Conservation (phyloP, 805 yeast species). For the Yamadazyma olivae region DNA sequence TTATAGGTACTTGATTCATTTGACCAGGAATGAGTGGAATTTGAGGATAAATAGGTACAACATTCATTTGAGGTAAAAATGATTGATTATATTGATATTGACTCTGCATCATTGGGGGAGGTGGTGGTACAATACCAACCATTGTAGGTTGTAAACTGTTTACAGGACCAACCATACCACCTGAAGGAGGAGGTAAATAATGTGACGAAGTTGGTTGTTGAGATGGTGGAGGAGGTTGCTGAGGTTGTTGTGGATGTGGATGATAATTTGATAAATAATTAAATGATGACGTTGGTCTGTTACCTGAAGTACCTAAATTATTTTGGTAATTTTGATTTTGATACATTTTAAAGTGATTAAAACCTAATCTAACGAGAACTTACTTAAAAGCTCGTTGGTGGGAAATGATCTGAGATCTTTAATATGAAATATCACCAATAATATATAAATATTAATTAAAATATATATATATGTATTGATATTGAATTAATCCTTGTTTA, state of each 20-base stretch:
- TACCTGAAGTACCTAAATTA: conserved; percentile 36
- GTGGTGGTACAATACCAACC: conserved; percentile 16
- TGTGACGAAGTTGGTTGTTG: conserved; percentile 14
- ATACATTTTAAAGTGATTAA: too few relatives aligned
- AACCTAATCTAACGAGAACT: too few relatives aligned
- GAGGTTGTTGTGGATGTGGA: not conserved
- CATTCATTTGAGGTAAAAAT: conserved; percentile 5
- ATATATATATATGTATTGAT: too few relatives aligned
- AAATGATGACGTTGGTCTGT: conserved; percentile 29
- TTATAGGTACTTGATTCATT: not conserved
- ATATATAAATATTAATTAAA: too few relatives aligned
- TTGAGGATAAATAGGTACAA: conserved; percentile 3
- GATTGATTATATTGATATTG: not conserved
- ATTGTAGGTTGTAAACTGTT: conserved; percentile 11
- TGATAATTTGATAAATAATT: conserved; percentile 14
- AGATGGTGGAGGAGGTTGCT: conserved; percentile 1
- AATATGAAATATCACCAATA: too few relatives aligned
- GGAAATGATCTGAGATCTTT: not conserved
- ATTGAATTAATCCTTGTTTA: not conserved
- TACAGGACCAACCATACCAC: not conserved
- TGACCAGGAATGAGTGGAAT: conserved; percentile 3
- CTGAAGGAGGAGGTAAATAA: conserved; percentile 13
- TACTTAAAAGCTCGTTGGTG: not conserved
- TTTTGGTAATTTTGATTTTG: conserved; percentile 2
- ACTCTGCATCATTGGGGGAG: conserved; percentile 4